Conservation (phyloP, 306 rosid species). For the Oxytropis ochrocephala region DNA sequence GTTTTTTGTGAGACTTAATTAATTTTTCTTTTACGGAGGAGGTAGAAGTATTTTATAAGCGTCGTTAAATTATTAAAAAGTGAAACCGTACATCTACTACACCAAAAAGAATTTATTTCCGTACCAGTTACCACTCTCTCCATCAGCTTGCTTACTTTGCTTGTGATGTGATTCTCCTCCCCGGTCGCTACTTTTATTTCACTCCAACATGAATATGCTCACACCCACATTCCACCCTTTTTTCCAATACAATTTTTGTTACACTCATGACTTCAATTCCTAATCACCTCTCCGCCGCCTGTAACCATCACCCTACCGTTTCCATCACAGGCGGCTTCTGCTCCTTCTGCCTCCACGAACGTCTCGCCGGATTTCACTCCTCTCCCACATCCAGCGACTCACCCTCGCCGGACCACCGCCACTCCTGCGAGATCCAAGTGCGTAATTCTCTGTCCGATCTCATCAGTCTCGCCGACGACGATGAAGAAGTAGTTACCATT, state of each 20-base stretch:
- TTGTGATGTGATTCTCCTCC: no score
- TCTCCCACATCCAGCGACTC: no score
- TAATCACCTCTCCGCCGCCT: slow-evolving; percentile 49
- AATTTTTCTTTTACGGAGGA: no score
- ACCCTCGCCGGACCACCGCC: slow-evolving; percentile 38
- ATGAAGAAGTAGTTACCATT: slow-evolving; percentile 38
- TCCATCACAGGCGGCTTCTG: slow-evolving; percentile 86
- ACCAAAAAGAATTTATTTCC: no score
- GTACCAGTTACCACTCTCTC: no score
- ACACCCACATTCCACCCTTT: neutral
- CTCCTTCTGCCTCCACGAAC: slow-evolving; percentile 75
- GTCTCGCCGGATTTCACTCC: slow-evolving; percentile 64
- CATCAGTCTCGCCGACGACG: slow-evolving; percentile 39
- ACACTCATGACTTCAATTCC: slow-evolving; percentile 47
- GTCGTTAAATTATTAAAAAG: no score
- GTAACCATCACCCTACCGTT: slow-evolving; percentile 68
- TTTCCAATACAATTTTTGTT: neutral
- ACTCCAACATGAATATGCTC: neutral
- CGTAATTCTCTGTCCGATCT: slow-evolving; percentile 60
- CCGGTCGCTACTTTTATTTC: neutral
- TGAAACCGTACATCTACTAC: no score
- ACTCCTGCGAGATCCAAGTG: slow-evolving; percentile 51
- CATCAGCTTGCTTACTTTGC: no score
- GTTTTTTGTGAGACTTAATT: no score
- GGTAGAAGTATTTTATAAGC: no score